Evolutionary conservation across 108 stramenopile genomes (phyloP).

Genomic region (Fragilariopsis cylindrus): DNA sequence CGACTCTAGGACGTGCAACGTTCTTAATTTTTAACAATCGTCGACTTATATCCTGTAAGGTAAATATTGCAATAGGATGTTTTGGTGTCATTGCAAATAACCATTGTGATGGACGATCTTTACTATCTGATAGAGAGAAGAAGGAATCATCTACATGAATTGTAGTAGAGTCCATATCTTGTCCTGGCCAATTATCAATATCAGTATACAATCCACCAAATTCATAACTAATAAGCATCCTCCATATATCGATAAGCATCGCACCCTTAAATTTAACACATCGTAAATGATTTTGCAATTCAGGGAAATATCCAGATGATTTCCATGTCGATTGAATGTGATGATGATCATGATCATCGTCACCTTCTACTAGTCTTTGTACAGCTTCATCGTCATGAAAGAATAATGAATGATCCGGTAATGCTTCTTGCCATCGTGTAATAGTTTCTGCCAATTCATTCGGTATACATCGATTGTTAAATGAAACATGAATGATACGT

Average conservation of each 20-base stretch:
- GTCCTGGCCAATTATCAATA: constrained; percentile 23
- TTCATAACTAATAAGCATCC: constrained; percentile 24
- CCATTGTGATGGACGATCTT: constrained; percentile 46
- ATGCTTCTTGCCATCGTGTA: constrained; percentile 25
- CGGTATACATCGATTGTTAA: constrained; percentile 23
- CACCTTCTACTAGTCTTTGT: constrained; percentile 26
- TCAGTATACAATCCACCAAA: constrained; percentile 36
- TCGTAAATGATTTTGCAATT: constrained; percentile 22
- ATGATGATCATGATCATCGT: constrained; percentile 7
- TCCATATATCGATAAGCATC: constrained; percentile 33
- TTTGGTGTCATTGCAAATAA: constrained; percentile 41
- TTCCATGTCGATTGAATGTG: constrained; percentile 2
- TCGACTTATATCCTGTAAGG: constrained; percentile 34
- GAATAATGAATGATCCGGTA: constrained; percentile 43
- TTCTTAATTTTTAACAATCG: constrained; percentile 29
- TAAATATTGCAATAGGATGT: constrained; percentile 38
- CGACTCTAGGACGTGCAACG: constrained; percentile 31
- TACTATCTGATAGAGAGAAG: constrained; percentile 35
- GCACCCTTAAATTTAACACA: constrained; percentile 40
- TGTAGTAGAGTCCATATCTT: constrained; percentile 21
- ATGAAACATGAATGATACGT: background rate
- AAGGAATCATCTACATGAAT: constrained; percentile 14
- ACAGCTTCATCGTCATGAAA: constrained; percentile 58
- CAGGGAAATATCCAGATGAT: constrained; percentile 26
- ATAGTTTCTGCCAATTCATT: constrained; percentile 23